Evolutionary conservation across 164 flowering plant species (phyloP).

Genomic region (Magnolia officinalis): DNA sequence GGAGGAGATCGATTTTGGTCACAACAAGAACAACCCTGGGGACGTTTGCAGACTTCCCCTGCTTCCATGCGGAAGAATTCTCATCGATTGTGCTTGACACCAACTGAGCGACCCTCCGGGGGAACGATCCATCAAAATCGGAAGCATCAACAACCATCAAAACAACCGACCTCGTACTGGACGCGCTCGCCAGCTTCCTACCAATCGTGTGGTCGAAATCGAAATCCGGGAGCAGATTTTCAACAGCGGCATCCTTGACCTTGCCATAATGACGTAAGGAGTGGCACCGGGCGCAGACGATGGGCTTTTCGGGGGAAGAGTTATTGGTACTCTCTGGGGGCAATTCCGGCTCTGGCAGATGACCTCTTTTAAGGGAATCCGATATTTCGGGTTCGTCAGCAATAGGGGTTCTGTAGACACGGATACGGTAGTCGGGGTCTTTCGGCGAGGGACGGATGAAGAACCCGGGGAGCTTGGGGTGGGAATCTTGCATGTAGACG

Average conservation of each 20-base stretch:
- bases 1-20: slow-evolving; percentile 85
- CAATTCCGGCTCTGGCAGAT: slow-evolving; percentile 20
- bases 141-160: slow-evolving; percentile 83
- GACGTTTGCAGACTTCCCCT: slow-evolving; percentile 82
- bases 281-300: slow-evolving; percentile 88
- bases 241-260: slow-evolving; percentile 72
- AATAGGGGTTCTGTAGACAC: slow-evolving; percentile 28
- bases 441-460: slow-evolving; percentile 53
- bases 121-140: slow-evolving; percentile 94
- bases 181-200: slow-evolving; percentile 41
- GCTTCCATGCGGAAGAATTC: slow-evolving; percentile 69
- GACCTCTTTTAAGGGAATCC: slow-evolving; percentile 54
- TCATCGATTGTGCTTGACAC: slow-evolving; percentile 68
- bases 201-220: slow-evolving; percentile 94
- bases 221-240: slow-evolving; percentile 89
- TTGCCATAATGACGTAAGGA: slow-evolving; percentile 72
- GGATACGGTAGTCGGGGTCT: slow-evolving; percentile 28
- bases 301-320: slow-evolving; percentile 29
- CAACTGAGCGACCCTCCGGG: slow-evolving; percentile 59
- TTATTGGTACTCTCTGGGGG: background rate
- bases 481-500: slow-evolving; percentile 66
- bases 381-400: slow-evolving; percentile 62
- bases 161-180: slow-evolving; percentile 67
- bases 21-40: slow-evolving; percentile 83
- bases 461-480: slow-evolving; percentile 73